Percentiles rank a stretch among this genome's conserved stretches.
Evolutionary conservation across 2,329 filamentous ascomycete genomes (phyloP).

Genomic region (Cordyceps fumosorosea): DNA sequence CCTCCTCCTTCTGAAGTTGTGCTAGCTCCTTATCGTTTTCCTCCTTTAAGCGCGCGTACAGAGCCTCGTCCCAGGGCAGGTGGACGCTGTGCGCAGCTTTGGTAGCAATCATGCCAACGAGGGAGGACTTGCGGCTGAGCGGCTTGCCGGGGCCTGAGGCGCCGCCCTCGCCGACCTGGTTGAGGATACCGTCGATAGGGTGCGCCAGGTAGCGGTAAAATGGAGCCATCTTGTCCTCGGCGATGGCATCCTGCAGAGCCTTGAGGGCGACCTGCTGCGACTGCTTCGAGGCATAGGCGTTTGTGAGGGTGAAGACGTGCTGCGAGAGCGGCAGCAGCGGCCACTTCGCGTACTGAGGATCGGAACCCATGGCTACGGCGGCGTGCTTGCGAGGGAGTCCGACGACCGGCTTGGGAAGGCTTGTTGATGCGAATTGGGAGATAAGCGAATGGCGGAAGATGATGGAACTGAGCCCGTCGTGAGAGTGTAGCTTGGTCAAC

Average conservation of each 20-base stretch:
- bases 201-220: conserved; percentile 81
- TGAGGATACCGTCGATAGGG: conserved; percentile 75
- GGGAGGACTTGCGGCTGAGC: conserved; percentile 61
- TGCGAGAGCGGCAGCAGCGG: conserved; percentile 75
- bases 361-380: conserved; percentile 61
- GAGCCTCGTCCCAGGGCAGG: conserved; percentile 82
- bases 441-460: conserved; percentile 12
- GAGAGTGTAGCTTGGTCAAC: conserved; percentile 1
- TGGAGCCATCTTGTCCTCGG: conserved; percentile 78
- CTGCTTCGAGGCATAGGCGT: conserved; percentile 61
- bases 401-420: not conserved
- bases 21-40: conserved; percentile 76
- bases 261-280: conserved; percentile 67
- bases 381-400: not conserved
- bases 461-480: conserved; percentile 7
- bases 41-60: conserved; percentile 71
- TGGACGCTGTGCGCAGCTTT: conserved; percentile 59
- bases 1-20: conserved; percentile 75
- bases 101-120: conserved; percentile 68
- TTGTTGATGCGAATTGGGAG: conserved; percentile 8
- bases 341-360: conserved; percentile 81
- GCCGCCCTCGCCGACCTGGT: conserved; percentile 60
- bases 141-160: conserved; percentile 47
- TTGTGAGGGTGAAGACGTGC: conserved; percentile 81
- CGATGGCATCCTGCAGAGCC: conserved; percentile 73